phyloP scores from a whole-genome alignment of 306 rosid genomes.

The Fagus crenata region DNA sequence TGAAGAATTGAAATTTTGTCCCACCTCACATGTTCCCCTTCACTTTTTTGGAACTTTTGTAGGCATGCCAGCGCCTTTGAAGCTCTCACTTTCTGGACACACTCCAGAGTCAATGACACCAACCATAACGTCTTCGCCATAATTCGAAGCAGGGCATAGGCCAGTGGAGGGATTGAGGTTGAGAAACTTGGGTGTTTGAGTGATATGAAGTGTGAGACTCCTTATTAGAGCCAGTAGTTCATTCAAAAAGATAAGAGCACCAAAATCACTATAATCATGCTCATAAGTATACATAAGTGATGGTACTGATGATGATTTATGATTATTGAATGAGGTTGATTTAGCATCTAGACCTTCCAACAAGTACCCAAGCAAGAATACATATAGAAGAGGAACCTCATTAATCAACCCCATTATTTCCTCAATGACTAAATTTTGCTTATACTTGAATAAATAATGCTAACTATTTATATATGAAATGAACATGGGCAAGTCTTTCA shows the following conservation, averaged over 20 bases:
- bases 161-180: slow-evolving; percentile 31
- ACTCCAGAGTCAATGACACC: slow-evolving; percentile 36
- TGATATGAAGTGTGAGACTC: slow-evolving; percentile 34
- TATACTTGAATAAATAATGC: background rate
- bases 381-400: background rate
- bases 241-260: slow-evolving; percentile 29
- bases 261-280: slow-evolving; percentile 35
- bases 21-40: slow-evolving; percentile 42
- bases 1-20: slow-evolving; percentile 43
- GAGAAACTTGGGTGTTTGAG: slow-evolving; percentile 43
- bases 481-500: background rate
- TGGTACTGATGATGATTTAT: background rate
- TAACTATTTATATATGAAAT: background rate
- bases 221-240: slow-evolving; percentile 27
- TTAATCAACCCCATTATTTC: background rate
- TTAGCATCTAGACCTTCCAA: slow-evolving; percentile 9
- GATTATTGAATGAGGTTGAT: background rate
- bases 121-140: slow-evolving; percentile 35
- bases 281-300: slow-evolving; percentile 24
- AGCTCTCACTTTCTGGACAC: slow-evolving; percentile 50
- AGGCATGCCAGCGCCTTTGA: slow-evolving; percentile 36
- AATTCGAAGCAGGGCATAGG: slow-evolving; percentile 35
- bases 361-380: slow-evolving; percentile 7
- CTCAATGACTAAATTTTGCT: background rate
- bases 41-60: slow-evolving; percentile 32